Base-by-base conservation (phyloP, 2,329 filamentous ascomycete species). In the Aplosporella prunicola region DNA sequence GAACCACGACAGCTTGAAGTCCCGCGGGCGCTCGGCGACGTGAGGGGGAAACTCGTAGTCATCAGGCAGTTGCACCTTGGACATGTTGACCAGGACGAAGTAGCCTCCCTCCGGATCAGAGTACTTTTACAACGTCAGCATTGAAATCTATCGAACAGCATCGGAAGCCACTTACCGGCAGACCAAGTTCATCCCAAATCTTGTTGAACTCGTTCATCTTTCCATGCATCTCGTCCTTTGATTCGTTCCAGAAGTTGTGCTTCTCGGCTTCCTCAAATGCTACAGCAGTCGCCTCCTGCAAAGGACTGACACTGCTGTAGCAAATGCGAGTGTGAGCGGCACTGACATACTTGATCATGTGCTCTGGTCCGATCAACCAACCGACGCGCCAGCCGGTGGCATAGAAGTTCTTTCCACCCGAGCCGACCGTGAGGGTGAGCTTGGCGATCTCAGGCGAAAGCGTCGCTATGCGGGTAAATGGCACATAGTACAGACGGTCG, bases 331-430 rank as follows among this genome's bases (percentile, higher is more conserved):
- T 96, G 60, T 98, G 91, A 1, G 91, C 91, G 13, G 86, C 86
- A 9, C 83, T 78, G 22, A 94, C 89, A 57, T 94, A 84, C 57
- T 93, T 82, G 64, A 96, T 87, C 35, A 96, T 69, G 43, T 94
- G 76, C 36, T 85, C 76, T 0, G 84, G 86, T 0, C 91, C 91
- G 54, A 96, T 91, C 24, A 98, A 69, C 78, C 89, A 98, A 39
- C 91, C 84, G 48, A 96, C 88, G 41, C 91, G 80, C 91, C 91
- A 98, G 32, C 91, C 91, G 0, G 91, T 98, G 40, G 85, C 86
- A 56, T 96, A 96, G 63, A 98, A 98, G 68, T 91, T 93, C 73
- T 98, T 98, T 51, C 91, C 91, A 1, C 87, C 91, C 0, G 87
- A 94, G 14, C 91, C 91, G 20, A 98, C 91, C 0, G 91, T 96